Base-by-base conservation (phyloP, 2,329 filamentous ascomycete genomes). In the Trichophyton simii region DNA sequence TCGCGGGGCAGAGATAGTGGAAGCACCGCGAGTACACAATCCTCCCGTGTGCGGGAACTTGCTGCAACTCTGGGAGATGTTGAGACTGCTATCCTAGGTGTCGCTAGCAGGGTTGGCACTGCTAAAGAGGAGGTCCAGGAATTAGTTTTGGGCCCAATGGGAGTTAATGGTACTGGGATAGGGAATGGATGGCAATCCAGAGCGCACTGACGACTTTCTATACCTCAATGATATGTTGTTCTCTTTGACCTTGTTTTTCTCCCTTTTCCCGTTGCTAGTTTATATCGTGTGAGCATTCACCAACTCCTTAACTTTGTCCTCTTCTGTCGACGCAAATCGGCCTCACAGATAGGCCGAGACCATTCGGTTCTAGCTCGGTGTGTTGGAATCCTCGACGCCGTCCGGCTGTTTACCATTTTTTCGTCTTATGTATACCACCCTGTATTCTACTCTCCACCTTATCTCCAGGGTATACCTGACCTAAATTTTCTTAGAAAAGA, bases 1-100 rank as follows among this genome's bases (percentile, higher is more conserved):
- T 75, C 71, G 44, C 72, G 72, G 57, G 75, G 68, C 64, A 73
- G 72, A 62, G 76, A 71, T 66, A 73, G 75, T 34, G 68, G 67
- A 31, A 69, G 61, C 67, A 71, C 20, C 68, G 71, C 18, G 70
- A 73, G 60, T 66, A 75, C 61, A 76, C 80, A 65, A 74, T 82
- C 71, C 42, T 76, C 70, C 64, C 70, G 71, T 55, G 69, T 75
- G 57, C 75, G 69, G 48, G 76, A 76, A 62, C 75, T 87, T 52
- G 81, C 81, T 15, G 79, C 78, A 11, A 83, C 85, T 50, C 76
- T 87, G 65, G 77, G 80, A 18, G 85, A 87, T 66, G 85, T 87
- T 63, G 84, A 87, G 72, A 78, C 81, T 66, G 81, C 83, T 61
- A 85, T 87, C 61, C 71, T 86, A 61, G 80, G 82, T 60, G 84